These are phyloP conservation scores for Akanthomyces muscarius DNA, from an alignment of 2,329 filamentous ascomycete species.

Conservation along the genomic window DNA sequence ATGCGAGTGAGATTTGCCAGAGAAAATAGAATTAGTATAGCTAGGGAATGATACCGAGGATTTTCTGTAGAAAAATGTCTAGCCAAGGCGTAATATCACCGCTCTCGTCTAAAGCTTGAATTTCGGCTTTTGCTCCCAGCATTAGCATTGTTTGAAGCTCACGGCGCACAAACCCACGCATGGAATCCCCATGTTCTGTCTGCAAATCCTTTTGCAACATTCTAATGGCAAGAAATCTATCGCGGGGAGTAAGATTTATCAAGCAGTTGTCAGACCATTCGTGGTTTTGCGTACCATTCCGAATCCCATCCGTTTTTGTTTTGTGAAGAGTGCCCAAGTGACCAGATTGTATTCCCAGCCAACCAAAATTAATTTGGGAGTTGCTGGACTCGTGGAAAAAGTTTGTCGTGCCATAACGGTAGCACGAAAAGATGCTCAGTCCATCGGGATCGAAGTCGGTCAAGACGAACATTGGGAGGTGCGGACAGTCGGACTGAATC, in stretches of 20 bases:
- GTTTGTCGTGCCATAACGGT: constrained; percentile 63
- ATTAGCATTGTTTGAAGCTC: constrained; percentile 72
- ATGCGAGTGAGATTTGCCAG: not conserved
- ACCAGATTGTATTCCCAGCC: constrained; percentile 57
- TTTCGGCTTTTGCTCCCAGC: constrained; percentile 71
- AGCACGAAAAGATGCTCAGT: constrained; percentile 67
- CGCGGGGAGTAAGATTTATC: constrained; percentile 44
- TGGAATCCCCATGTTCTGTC: constrained; percentile 25
- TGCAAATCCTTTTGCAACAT: constrained; percentile 45
- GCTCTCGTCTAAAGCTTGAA: constrained; percentile 62
- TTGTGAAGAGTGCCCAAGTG: constrained; percentile 33
- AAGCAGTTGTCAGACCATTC: not conserved
- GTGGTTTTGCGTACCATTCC: not conserved
- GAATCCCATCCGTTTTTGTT: not conserved
- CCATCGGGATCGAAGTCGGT: constrained; percentile 77
- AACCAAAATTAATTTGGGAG: constrained; percentile 49
- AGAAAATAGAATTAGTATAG: not conserved
- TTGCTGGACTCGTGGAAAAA: constrained; percentile 56
- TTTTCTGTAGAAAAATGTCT: constrained; percentile 36
- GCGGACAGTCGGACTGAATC: constrained; percentile 44
- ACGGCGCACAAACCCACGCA: constrained; percentile 38
- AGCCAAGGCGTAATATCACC: constrained; percentile 50
- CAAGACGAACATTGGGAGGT: constrained; percentile 57
- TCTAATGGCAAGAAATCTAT: constrained; percentile 54
- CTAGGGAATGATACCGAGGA: not conserved